Evolutionary conservation across 176 grass and related monocot species (phyloP), one percentile per base, ranked within the genome.

Genomic region (Lolium perenne): DNA sequence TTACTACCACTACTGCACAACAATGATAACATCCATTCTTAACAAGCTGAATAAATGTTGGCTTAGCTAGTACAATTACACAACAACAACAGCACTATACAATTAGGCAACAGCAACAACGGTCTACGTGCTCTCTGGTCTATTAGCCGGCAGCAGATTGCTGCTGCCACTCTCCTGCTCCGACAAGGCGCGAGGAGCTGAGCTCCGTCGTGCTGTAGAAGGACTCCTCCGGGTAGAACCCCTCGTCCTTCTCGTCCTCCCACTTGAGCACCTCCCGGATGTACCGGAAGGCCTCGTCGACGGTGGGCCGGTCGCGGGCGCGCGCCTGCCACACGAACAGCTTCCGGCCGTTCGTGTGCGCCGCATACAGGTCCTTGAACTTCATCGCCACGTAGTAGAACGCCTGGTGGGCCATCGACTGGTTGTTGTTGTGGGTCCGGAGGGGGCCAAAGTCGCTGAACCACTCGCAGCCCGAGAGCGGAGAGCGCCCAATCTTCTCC

Each of bases 121-220:
- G 10, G 7, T 21, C 82, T 83, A 58, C 26, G 57, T 0, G 49
- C 23, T 54, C 46, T 38, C 17, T 11, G 17, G 61, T n/a, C 25
- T 20, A 35, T 15, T 76, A 26, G 25, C 16, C 49, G 86, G 11
- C 88, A 84, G 43, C 93, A 87, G 11, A 15, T 15, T 17, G 84
- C 87, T 92, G 72, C 49, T 76, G 74, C 49, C 23, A 76, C 4
- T 76, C 49, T 48, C n/a, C 40, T 9, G 63, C 14, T 1, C 49
- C 75, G 90, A 94, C 86, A 60, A 92, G 88, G 18, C 88, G 90
- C 38, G 96, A 94, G 11, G 93, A 94, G 83, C 92, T 95, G 51
- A 98, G 82, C 80, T 98, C 96, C 0, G 96, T 98, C 76, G 97
- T 98, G 82, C 91, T 95, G 49, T 92, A 98, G 83, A 94, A 94